Percentiles rank a stretch among this genome's conserved stretches.
These are phyloP conservation scores for Moelleriella libera DNA, from an alignment of 2,329 filamentous ascomycete species.

Conservation along the genomic window DNA sequence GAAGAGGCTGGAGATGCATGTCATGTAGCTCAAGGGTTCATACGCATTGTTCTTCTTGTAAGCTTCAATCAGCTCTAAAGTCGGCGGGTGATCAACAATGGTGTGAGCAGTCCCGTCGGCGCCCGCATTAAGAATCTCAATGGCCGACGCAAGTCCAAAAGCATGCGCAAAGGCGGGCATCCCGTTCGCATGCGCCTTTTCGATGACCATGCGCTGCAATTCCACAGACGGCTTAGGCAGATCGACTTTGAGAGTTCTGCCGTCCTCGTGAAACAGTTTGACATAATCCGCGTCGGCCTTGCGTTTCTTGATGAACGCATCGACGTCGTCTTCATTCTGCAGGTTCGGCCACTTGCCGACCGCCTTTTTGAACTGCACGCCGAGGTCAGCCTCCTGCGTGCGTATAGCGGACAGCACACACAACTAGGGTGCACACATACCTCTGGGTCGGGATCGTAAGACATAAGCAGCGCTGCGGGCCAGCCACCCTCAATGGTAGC, in stretches of 20 bases:
- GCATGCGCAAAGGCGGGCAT: constrained; percentile 14
- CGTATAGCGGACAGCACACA: neutral
- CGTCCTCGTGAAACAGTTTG: constrained; percentile 36
- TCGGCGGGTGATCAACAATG: constrained; percentile 14
- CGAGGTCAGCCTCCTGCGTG: neutral
- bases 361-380: constrained; percentile 1
- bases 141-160: constrained; percentile 10
- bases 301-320: constrained; percentile 24
- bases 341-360: constrained; percentile 24
- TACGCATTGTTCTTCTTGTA: constrained; percentile 10
- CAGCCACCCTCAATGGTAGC: constrained; percentile 38
- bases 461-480: constrained; percentile 16
- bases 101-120: constrained; percentile 16
- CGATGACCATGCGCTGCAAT: constrained; percentile 28
- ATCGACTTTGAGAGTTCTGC: constrained; percentile 20
- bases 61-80: constrained; percentile 8
- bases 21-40: neutral
- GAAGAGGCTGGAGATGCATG: neutral
- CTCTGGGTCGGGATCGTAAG: constrained; percentile 3
- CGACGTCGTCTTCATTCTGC: constrained; percentile 22
- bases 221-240: constrained; percentile 24
- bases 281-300: constrained; percentile 30
- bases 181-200: constrained; percentile 15
- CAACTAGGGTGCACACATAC: neutral
- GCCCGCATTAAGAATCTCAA: constrained; percentile 13